Base-by-base conservation (phyloP, 1,284 basidiomycete genomes). In the Microbotryum intermedium region DNA sequence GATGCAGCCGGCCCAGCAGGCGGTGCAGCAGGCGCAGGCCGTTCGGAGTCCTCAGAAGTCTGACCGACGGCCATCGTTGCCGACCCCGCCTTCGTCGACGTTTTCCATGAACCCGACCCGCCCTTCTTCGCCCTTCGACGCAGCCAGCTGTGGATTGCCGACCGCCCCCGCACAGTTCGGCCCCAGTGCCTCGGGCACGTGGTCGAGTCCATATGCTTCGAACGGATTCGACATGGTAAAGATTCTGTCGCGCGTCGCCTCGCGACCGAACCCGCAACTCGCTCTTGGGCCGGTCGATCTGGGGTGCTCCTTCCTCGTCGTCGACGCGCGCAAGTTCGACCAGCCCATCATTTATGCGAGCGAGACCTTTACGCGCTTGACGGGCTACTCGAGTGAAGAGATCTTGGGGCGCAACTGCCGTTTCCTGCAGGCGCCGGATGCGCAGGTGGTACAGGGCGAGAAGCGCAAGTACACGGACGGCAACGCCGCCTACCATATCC, bases 171-270 rank as follows among this genome's bases (percentile, higher is more conserved):
- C 55, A 26, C 55, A 43, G 5, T 18, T 20, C n/a, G 30, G 25
- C 42, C 39, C 46, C 28, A 20, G 28, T 34, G 50, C 55, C 11
- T 26, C 21, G n/a, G 56, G 56, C 47, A 53, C 52, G 46, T 58
- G 58, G 45, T 49, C 60, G 49, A 76, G 77, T 4, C 66, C 85
- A 13, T 97, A 97, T 76, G 91, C 90, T 1, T 78, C 84, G 0
- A 86, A 88, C 0, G 93, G 93, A 7, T 93, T 95, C 67, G 92
- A 97, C 72, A 80, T 93, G 58, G 78, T 97, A 54, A 83, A 84
- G 46, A 81, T 95, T 46, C 79, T 97, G 29, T 81, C 85, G 9
- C 81, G 88, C 13, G 86, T 97, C 18, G 84, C 82, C 6, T 81
- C 79, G 21, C 82, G 92, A 3, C 83, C 84, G 0, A 81, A 87